phyloP scores from a whole-genome alignment of 2,329 filamentous ascomycete genomes.

The Beauveria asiatica region DNA sequence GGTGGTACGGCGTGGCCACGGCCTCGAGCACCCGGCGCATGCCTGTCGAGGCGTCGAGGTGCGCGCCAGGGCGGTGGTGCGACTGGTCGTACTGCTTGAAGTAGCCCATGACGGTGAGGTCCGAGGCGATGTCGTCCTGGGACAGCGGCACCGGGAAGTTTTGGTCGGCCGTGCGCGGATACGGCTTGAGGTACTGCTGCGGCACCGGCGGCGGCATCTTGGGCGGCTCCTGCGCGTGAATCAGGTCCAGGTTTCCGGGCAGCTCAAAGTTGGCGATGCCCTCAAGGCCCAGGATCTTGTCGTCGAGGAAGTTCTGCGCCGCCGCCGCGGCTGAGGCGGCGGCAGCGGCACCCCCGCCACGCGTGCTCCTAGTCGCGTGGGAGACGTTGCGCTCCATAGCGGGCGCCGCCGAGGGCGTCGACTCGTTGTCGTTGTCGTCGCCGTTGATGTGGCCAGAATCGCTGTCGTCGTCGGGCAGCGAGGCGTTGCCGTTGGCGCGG shows the following conservation, averaged over 20 bases:
- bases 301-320: conserved; percentile 47
- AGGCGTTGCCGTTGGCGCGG: conserved; percentile 40
- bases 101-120: conserved; percentile 49
- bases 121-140: conserved; percentile 43
- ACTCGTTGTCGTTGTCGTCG: conserved; percentile 40
- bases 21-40: conserved; percentile 48
- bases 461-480: conserved; percentile 45
- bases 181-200: conserved; percentile 50
- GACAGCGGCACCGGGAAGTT: conserved; percentile 46
- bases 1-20: conserved; percentile 39
- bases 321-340: neutral
- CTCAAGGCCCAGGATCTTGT: conserved; percentile 51
- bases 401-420: conserved; percentile 36
- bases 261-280: conserved; percentile 51
- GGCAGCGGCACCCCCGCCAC: conserved; percentile 29
- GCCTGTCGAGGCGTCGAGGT: conserved; percentile 39
- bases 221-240: conserved; percentile 44
- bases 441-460: conserved; percentile 43
- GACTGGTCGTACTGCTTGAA: conserved; percentile 47
- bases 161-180: conserved; percentile 44
- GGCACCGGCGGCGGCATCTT: conserved; percentile 51
- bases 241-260: conserved; percentile 48
- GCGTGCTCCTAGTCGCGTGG: conserved; percentile 55
- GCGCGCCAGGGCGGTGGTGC: conserved; percentile 45
- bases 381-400: conserved; percentile 57